These are phyloP conservation scores for Debaryomyces tyrocola DNA, from an alignment of 805 yeast species.

Conservation along the genomic window DNA sequence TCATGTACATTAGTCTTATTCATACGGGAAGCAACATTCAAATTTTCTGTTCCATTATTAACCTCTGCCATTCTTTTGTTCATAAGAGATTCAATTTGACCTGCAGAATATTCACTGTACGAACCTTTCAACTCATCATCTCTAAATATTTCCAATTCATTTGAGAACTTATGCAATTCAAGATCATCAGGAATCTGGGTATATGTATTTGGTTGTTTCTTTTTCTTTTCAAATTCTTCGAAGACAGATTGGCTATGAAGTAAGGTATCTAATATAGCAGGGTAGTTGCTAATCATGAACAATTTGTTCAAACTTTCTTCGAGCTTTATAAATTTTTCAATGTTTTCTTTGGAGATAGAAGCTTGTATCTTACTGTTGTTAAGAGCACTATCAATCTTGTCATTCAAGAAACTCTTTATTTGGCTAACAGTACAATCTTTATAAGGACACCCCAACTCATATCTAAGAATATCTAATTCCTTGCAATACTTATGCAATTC, in stretches of 20 bases:
- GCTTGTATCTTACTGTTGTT: background rate
- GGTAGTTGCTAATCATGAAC: background rate
- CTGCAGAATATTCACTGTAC: slow-evolving; percentile 6
- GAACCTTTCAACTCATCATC: slow-evolving; percentile 14
- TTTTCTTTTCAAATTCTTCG: slow-evolving; percentile 3
- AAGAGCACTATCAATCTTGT: slow-evolving; percentile 1
- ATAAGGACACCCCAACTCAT: slow-evolving; percentile 1
- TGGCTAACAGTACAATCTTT: background rate
- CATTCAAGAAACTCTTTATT: background rate
- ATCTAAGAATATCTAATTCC: slow-evolving; percentile 3
- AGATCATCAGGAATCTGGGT: slow-evolving; percentile 16
- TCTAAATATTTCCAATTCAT: slow-evolving; percentile 19
- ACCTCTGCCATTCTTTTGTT: slow-evolving; percentile 16
- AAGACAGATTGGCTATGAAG: slow-evolving; percentile 3
- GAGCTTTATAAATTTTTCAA: slow-evolving; percentile 21
- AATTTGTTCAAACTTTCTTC: slow-evolving; percentile 1
- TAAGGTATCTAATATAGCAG: slow-evolving; percentile 6
- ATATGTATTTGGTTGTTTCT: background rate
- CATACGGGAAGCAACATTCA: slow-evolving; percentile 9
- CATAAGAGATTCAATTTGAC: slow-evolving; percentile 14
- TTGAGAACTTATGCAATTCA: slow-evolving; percentile 9
- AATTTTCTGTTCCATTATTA: slow-evolving; percentile 11
- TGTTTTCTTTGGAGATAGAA: slow-evolving; percentile 7
- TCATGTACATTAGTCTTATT: slow-evolving; percentile 10
- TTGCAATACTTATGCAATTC: slow-evolving; percentile 4